Evolutionary conservation across 1,284 basidiomycete species (phyloP), one percentile per base, ranked within the genome.

Genomic region (Cutaneotrichosporon arboriforme): DNA sequence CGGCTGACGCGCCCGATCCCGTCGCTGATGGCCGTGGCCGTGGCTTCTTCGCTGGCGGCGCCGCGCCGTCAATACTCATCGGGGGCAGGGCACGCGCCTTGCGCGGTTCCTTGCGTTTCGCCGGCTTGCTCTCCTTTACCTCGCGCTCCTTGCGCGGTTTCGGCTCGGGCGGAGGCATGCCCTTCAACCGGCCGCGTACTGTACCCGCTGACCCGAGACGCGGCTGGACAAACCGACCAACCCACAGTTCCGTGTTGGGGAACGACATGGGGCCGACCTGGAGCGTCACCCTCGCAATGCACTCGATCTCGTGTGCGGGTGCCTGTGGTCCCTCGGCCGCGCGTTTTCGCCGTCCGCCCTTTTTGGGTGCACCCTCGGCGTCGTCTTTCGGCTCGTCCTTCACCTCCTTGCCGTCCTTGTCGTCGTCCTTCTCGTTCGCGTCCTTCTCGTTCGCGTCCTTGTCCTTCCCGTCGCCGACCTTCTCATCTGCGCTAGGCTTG

Each of bases 241-340:
- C 56, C 72, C 72, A 73, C 4, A 73, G 57, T 51, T 72, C 70
- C 2, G 69, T 70, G 31, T 62, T 65, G 4, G 66, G 68, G 46
- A 63, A 73, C 12, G 63, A 64, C 26, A 73, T 63, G 1, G 70
- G 67, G 22, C 72, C 72, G 13, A 73, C 57, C 10, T 65, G 54
- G 9, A 73, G 49, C 3, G 64, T 70, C 3, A 67, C 64, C 10
- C 72, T 54, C 1, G 66, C 62, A 36, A 73, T 67, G 57, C 72
- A 72, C 49, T 72, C 69, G 18, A 68, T 70, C 55, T 73, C 70
- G 46, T 73, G 72, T 1, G 72, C 66, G 2, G 72, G 72, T 1
- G 66, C 57, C 37, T 61, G 59, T 14, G 49, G 46, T 7, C 66
- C 63, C 21, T 43, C 31, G 4, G 20, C 21, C 22, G 44, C 41